Percentiles rank a stretch among this genome's conserved stretches.
These are phyloP conservation scores for Vigna reflexopilosa DNA, from an alignment of 306 rosid species.

Conservation along the genomic window DNA sequence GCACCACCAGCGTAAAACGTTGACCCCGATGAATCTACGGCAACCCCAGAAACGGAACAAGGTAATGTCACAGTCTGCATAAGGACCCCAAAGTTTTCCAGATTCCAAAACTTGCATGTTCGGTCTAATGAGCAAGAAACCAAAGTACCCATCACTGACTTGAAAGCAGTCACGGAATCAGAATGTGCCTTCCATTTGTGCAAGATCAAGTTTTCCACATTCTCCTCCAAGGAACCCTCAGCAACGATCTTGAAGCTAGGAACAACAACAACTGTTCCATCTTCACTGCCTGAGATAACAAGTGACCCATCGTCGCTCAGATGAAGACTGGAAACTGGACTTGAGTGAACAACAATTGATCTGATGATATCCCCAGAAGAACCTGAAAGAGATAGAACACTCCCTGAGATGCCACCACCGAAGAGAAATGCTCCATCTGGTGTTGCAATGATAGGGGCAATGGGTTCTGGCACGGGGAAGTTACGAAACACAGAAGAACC, in stretches of 20 bases:
- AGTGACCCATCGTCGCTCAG: conserved; percentile 69
- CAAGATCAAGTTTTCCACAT: conserved; percentile 34
- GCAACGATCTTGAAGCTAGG: conserved; percentile 64
- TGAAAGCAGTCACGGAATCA: conserved; percentile 58
- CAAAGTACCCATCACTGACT: conserved; percentile 49
- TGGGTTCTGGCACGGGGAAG: conserved; percentile 63
- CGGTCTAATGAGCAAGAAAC: conserved; percentile 67
- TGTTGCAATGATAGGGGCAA: conserved; percentile 66
- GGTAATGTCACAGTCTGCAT: conserved; percentile 54
- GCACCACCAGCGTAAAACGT: conserved; percentile 68
- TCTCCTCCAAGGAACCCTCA: not conserved
- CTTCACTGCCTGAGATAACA: conserved; percentile 70
- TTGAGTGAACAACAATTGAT: conserved; percentile 51
- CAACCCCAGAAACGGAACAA: conserved; percentile 56
- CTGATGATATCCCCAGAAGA: conserved; percentile 63
- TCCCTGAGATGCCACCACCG: conserved; percentile 78
- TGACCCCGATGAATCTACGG: conserved; percentile 49
- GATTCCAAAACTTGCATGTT: conserved; percentile 74
- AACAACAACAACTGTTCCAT: conserved; percentile 63
- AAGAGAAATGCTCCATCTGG: conserved; percentile 58
- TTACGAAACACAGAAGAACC: conserved; percentile 52
- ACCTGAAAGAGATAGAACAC: conserved; percentile 52
- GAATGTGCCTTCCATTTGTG: conserved; percentile 65
- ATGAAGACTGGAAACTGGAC: conserved; percentile 60
- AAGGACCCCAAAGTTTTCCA: conserved; percentile 42